Evolutionary conservation across 805 yeast species (phyloP).

Genomic region (Komagataella phaffii): DNA sequence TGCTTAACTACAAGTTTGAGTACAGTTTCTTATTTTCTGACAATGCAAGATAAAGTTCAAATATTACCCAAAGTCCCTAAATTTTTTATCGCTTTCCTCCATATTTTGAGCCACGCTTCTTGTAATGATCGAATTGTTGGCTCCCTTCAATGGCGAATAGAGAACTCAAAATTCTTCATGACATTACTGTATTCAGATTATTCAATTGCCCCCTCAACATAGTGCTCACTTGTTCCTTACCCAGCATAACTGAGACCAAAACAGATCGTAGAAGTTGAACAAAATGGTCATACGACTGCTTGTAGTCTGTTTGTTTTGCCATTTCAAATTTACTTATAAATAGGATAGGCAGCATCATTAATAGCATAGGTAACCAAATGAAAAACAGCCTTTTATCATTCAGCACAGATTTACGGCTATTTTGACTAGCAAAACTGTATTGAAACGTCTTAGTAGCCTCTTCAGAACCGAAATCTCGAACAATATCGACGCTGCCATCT

Average conservation of each 20-base stretch:
- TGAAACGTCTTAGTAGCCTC: constrained; percentile 5
- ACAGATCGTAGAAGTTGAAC: constrained; percentile 27
- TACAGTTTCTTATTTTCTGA: constrained; percentile 13
- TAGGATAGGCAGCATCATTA: constrained; percentile 35
- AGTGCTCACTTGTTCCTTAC: constrained; percentile 34
- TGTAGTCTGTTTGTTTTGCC: background rate
- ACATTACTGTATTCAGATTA: constrained; percentile 27
- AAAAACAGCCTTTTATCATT: constrained; percentile 79
- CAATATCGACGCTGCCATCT: constrained; percentile 2
- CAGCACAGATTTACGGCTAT: constrained; percentile 29
- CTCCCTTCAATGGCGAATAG: too few species aligned
- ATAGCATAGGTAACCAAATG: constrained; percentile 79
- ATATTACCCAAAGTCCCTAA: too few species aligned
- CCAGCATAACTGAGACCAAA: constrained; percentile 35
- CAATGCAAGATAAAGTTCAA: background rate
- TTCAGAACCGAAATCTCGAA: background rate
- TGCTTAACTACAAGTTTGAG: constrained; percentile 25
- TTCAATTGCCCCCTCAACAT: constrained; percentile 23
- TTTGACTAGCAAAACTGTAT: constrained; percentile 7
- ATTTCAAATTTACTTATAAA: constrained; percentile 15
- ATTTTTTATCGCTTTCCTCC: background rate
- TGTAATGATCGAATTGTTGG: too few species aligned
- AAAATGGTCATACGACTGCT: constrained; percentile 13
- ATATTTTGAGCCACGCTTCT: background rate
- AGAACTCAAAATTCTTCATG: constrained; percentile 3